Conservation (phyloP, 75 land plant species). For the Selaginella tamariscina region DNA sequence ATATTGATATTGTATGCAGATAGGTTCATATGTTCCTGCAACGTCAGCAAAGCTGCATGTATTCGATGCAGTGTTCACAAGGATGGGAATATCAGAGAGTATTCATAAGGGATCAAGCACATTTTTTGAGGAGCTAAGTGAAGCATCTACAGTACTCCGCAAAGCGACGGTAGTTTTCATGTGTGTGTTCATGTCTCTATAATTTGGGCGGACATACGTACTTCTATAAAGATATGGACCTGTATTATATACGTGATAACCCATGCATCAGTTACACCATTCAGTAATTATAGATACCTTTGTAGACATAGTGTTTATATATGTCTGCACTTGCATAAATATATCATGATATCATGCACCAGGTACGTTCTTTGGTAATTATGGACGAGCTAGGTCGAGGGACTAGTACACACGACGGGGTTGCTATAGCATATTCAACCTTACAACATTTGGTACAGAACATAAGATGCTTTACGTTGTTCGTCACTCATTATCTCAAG, state of each 20-base stretch:
- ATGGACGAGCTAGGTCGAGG: constrained; percentile 97
- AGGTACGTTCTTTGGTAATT: constrained; percentile 69
- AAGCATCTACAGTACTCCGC: constrained; percentile 64
- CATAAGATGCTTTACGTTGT: constrained; percentile 63
- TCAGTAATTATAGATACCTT: too few species aligned
- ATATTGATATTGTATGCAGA: constrained; percentile 38
- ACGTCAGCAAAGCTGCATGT: constrained; percentile 71
- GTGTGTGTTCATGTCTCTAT: too few species aligned
- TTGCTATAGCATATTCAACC: constrained; percentile 93
- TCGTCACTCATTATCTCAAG: constrained; percentile 94
- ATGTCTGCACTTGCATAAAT: too few species aligned
- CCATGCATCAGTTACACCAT: too few species aligned
- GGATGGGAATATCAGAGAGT: constrained; percentile 95
- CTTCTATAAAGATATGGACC: too few species aligned
- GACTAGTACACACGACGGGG: constrained; percentile 97
- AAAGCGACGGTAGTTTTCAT: constrained; percentile 50
- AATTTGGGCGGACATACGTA: too few species aligned
- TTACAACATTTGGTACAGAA: constrained; percentile 61
- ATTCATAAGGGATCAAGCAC: constrained; percentile 90
- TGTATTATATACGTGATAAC: too few species aligned
- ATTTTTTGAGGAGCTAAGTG: constrained; percentile 87
- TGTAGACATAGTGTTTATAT: too few species aligned
- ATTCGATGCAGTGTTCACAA: constrained; percentile 71
- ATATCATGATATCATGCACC: too few species aligned
- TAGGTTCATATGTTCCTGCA: constrained; percentile 99